Evolutionary conservation across 2,329 filamentous ascomycete genomes (phyloP).

Genomic region (Fusarium haematococcum): DNA sequence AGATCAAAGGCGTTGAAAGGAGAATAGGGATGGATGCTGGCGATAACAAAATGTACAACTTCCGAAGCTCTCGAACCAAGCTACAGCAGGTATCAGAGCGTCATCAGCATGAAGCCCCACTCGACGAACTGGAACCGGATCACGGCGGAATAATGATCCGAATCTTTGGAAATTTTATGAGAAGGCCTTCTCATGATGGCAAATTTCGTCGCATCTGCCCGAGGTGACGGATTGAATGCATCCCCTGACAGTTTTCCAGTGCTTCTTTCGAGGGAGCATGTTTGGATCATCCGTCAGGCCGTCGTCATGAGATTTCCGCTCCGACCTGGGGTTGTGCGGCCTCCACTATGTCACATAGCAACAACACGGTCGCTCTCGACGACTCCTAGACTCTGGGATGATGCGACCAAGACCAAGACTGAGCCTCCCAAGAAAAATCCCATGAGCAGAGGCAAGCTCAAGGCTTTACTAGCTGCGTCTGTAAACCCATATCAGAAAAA

Average conservation of each 20-base stretch:
- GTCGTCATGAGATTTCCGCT: slow-evolving; percentile 48
- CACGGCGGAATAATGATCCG: slow-evolving; percentile 39
- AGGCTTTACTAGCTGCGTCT: neutral
- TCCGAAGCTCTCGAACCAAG: slow-evolving; percentile 31
- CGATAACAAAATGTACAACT: slow-evolving; percentile 27
- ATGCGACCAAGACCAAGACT: neutral
- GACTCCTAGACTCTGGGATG: slow-evolving; percentile 20
- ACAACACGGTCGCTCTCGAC: slow-evolving; percentile 43
- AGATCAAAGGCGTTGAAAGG: slow-evolving; percentile 9
- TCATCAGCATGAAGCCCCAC: slow-evolving; percentile 40
- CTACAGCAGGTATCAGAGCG: slow-evolving; percentile 19
- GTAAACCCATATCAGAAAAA: neutral
- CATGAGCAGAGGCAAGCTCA: neutral
- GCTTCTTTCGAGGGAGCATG: slow-evolving; percentile 29
- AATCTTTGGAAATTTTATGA: slow-evolving; percentile 35
- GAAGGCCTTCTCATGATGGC: slow-evolving; percentile 25
- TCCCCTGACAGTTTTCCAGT: slow-evolving; percentile 11
- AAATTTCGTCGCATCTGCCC: slow-evolving; percentile 15
- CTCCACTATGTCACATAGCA: slow-evolving; percentile 31
- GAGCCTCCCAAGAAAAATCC: neutral
- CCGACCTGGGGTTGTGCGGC: slow-evolving; percentile 42
- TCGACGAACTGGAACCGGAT: slow-evolving; percentile 8
- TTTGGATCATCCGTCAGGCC: slow-evolving; percentile 1
- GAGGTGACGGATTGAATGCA: slow-evolving; percentile 1
- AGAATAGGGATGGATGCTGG: neutral